Evolutionary conservation across 1,284 basidiomycete genomes (phyloP).

Genomic region (Malassezia pachydermatis): DNA sequence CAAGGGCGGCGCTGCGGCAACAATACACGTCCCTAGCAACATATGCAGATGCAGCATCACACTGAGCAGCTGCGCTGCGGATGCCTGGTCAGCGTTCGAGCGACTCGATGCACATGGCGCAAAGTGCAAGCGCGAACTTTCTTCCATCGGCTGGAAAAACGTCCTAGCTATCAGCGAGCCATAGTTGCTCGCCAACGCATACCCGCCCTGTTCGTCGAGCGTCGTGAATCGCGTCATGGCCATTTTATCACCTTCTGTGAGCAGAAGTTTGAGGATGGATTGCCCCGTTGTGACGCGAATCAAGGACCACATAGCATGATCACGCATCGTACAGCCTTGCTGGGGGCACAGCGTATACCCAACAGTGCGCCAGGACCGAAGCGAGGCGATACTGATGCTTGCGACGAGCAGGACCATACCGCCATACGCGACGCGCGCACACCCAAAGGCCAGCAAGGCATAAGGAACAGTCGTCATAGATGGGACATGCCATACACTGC

Average conservation of each 20-base stretch:
- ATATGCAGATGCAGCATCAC: conserved; percentile 27
- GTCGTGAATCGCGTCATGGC: conserved; percentile 34
- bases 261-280: conserved; percentile 78
- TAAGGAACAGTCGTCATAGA: not conserved
- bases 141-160: conserved; percentile 45
- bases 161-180: conserved; percentile 40
- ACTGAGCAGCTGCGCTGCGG: conserved; percentile 18
- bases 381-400: not conserved
- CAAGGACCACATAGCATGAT: conserved; percentile 46
- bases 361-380: not conserved
- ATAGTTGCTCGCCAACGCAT: conserved; percentile 45
- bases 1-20: conserved; percentile 32
- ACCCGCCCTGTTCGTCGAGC: conserved; percentile 43
- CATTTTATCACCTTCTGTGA: conserved; percentile 91
- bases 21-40: conserved; percentile 24
- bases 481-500: conserved; percentile 12
- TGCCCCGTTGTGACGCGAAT: conserved; percentile 72
- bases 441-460: conserved; percentile 34
- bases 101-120: not conserved
- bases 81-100: not conserved
- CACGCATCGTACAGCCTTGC: not conserved
- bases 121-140: conserved; percentile 34
- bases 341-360: not conserved
- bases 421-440: conserved; percentile 35
- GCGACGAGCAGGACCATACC: not conserved